phyloP scores from a whole-genome alignment of 371 early-diverging fungal species.

The Rhizopus stolonifer region DNA sequence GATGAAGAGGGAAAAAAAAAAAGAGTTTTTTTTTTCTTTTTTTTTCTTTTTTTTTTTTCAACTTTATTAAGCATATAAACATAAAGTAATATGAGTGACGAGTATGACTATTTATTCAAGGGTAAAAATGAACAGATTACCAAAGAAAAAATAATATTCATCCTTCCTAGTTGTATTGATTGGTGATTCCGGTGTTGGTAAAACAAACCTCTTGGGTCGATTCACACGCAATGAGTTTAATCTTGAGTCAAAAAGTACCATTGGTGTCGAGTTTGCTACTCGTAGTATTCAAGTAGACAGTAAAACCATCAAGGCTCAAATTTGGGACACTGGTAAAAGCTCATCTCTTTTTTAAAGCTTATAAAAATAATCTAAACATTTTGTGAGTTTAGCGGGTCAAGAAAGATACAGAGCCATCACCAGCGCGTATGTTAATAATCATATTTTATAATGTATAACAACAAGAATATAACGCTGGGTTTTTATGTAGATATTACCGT shows the following conservation, averaged over 20 bases:
- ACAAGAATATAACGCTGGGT: too few species aligned
- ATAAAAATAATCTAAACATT: background rate
- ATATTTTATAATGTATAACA: background rate
- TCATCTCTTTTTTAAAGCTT: background rate
- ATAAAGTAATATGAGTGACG: conserved; percentile 16
- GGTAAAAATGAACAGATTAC: conserved; percentile 13
- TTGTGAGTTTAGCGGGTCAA: conserved; percentile 69
- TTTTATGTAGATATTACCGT: conserved; percentile 94
- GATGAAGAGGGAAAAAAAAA: background rate
- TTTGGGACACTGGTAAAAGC: conserved; percentile 88
- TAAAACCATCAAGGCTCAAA: conserved; percentile 99
- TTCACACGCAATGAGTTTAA: conserved; percentile 98
- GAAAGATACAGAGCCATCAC: conserved; percentile 91
- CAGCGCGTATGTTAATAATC: conserved; percentile 71
- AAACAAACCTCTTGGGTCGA: conserved; percentile 97
- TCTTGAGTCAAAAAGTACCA: conserved; percentile 97
- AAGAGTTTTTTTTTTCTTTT: conserved; percentile 1
- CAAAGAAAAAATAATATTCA: conserved; percentile 7
- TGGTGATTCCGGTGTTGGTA: conserved; percentile 99
- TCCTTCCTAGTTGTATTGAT: conserved; percentile 90
- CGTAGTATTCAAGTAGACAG: conserved; percentile 95
- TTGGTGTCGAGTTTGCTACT: conserved; percentile 99
- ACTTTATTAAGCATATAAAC: conserved; percentile 1
- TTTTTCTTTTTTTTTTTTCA: conserved; percentile 2
- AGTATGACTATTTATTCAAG: conserved; percentile 28